These are phyloP conservation scores for Bonia amplexicaulis DNA, from an alignment of 176 grass and related monocot genomes.

Conservation along the genomic window DNA sequence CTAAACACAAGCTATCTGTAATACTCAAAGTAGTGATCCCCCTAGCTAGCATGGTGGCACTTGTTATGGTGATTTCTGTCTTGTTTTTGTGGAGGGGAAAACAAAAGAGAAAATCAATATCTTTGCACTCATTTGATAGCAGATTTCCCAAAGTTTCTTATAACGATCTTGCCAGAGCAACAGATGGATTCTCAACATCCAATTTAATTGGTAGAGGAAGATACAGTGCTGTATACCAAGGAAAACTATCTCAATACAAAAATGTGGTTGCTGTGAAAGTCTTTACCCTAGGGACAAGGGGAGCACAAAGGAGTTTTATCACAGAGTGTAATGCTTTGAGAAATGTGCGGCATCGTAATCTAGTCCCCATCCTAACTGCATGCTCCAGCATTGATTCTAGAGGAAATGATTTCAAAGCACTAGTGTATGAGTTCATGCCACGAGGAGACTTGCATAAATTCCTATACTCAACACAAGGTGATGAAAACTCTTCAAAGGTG, in stretches of 20 bases:
- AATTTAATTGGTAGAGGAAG: conserved; percentile 17
- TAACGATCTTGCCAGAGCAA: neutral
- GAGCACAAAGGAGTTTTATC: conserved; percentile 9
- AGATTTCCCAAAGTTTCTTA: conserved; percentile 6
- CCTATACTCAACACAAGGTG: neutral
- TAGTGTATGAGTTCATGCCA: conserved; percentile 29
- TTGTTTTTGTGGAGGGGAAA: neutral
- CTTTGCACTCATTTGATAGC: neutral
- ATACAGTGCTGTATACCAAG: conserved; percentile 17
- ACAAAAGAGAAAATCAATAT: neutral
- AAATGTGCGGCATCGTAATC: conserved; percentile 31
- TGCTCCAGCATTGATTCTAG: conserved; percentile 19
- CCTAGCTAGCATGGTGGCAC: neutral
- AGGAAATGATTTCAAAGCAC: conserved; percentile 40
- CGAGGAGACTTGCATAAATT: conserved; percentile 2
- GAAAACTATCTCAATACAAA: neutral
- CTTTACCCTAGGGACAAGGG: neutral
- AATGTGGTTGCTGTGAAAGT: conserved; percentile 22
- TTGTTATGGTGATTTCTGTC: neutral
- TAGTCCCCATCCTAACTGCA: conserved; percentile 16
- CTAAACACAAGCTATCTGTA: neutral
- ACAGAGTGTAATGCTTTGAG: conserved; percentile 31
- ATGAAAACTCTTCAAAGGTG: neutral
- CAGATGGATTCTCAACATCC: neutral
- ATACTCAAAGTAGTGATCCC: neutral